A percentile compares a stretch with the other conserved stretches of the same genome.
Evolutionary conservation across 2,329 filamentous ascomycete species (phyloP).

Genomic region (Penicillium sp.): DNA sequence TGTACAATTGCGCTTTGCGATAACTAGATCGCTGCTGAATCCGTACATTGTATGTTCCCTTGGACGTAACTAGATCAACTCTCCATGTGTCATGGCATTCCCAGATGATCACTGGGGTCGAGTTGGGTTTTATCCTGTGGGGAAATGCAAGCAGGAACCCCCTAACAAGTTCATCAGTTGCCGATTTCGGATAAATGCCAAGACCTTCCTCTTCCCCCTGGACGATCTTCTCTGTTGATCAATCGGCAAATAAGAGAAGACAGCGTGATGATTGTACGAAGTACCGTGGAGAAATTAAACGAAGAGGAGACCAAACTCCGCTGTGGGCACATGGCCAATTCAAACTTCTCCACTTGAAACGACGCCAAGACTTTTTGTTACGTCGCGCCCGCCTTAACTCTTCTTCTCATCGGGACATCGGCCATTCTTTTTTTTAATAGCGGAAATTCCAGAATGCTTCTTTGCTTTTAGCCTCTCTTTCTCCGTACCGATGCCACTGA

Average conservation of each 20-base stretch:
- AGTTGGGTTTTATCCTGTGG: too few species aligned
- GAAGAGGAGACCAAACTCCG: constrained; percentile 15
- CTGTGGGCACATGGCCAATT: constrained; percentile 7
- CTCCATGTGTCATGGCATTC: too few species aligned
- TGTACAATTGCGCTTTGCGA: too few species aligned
- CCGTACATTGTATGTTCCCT: too few species aligned
- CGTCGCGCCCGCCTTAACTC: constrained; percentile 5
- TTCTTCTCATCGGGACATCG: neutral
- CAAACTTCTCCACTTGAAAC: constrained; percentile 21
- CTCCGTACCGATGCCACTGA: neutral
- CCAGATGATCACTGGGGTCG: too few species aligned
- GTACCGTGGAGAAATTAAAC: neutral
- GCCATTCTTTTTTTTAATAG: constrained; percentile 4
- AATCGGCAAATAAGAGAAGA: neutral
- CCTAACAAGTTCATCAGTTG: constrained; percentile 1
- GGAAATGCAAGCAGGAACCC: neutral
- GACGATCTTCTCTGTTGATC: constrained; percentile 4
- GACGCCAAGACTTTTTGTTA: constrained; percentile 24
- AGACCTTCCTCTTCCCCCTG: constrained; percentile 4
- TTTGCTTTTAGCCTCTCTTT: neutral
- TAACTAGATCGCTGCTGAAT: too few species aligned
- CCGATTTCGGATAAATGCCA: constrained; percentile 13
- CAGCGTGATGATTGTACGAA: neutral
- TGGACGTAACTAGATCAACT: too few species aligned
- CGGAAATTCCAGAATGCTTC: constrained; percentile 6